phyloP scores from a whole-genome alignment of 305 asterid species.

The Caryopteris hybrid region DNA sequence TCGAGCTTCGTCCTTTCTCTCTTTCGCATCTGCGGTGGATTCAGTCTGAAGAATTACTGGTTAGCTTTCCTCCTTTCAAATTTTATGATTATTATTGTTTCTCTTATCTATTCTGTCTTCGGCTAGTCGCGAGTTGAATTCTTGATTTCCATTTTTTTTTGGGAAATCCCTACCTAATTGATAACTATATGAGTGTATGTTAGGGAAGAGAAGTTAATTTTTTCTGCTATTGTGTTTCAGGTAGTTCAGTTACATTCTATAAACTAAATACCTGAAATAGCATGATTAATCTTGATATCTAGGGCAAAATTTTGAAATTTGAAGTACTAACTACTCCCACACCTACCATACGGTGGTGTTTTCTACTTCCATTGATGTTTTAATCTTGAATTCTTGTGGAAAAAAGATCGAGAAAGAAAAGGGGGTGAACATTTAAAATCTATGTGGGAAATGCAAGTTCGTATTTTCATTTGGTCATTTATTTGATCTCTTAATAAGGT shows the following conservation, averaged over 20 bases:
- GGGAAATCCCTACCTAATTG: neutral
- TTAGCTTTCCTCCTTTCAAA: neutral
- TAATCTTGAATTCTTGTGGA: neutral
- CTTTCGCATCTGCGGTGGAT: constrained; percentile 25
- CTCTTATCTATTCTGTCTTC: neutral
- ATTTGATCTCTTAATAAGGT: neutral
- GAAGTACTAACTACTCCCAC: neutral
- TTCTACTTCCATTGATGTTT: neutral
- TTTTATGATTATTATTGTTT: neutral
- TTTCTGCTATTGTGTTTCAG: neutral
- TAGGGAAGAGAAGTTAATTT: neutral
- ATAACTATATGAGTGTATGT: neutral
- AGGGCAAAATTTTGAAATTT: constrained; percentile 3
- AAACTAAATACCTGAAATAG: neutral
- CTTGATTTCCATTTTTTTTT: neutral
- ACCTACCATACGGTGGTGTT: neutral
- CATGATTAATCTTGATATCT: neutral
- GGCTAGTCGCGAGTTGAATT: neutral
- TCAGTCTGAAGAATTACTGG: constrained; percentile 17
- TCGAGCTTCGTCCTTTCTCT: constrained; percentile 18
- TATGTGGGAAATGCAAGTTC: neutral
- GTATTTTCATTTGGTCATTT: neutral
- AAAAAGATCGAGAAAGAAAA: neutral
- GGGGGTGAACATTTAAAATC: neutral
- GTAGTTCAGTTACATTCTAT: neutral